phyloP scores from a whole-genome alignment of 139 green algal genomes.

The Yamagishiella unicocca region DNA sequence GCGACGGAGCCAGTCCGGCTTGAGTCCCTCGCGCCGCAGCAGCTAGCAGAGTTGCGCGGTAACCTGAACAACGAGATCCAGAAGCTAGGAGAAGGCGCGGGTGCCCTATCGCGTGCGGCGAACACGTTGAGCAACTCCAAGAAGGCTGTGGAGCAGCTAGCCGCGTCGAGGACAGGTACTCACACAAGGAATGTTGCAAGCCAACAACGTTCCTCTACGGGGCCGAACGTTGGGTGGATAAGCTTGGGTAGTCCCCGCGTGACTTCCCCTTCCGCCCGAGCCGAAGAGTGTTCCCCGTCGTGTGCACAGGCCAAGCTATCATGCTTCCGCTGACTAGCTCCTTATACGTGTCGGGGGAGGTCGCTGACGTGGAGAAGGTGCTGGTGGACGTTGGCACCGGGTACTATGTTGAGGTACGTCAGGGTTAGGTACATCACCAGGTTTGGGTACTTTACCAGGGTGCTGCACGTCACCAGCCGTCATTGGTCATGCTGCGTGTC shows the following conservation, averaged over 20 bases:
- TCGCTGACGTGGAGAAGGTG: constrained; percentile 83
- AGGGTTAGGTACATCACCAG: background rate
- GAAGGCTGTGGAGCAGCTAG: constrained; percentile 54
- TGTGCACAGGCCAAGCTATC: constrained; percentile 80
- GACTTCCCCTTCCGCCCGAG: no score
- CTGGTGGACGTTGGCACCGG: constrained; percentile 93
- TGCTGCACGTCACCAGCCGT: no score
- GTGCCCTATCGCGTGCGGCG: constrained; percentile 32
- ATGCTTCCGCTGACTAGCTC: constrained; percentile 91
- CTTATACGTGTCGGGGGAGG: constrained; percentile 87
- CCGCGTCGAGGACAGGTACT: constrained; percentile 55
- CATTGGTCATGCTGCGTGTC: no score
- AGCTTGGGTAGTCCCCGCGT: background rate
- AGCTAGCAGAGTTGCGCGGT: constrained; percentile 46
- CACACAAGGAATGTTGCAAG: no score
- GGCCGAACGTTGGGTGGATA: no score
- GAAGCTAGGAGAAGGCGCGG: constrained; percentile 34
- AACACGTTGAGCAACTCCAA: constrained; percentile 34
- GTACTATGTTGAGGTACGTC: constrained; percentile 90
- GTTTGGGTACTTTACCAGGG: no score
- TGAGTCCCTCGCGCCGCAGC: background rate
- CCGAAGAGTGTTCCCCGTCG: background rate
- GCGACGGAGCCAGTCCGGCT: constrained; percentile 8
- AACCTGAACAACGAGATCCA: constrained; percentile 55
- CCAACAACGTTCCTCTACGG: no score